Evolutionary conservation across 2,329 filamentous ascomycete species (phyloP), one percentile per base, ranked within the genome.

Genomic region (Phoma sp.): DNA sequence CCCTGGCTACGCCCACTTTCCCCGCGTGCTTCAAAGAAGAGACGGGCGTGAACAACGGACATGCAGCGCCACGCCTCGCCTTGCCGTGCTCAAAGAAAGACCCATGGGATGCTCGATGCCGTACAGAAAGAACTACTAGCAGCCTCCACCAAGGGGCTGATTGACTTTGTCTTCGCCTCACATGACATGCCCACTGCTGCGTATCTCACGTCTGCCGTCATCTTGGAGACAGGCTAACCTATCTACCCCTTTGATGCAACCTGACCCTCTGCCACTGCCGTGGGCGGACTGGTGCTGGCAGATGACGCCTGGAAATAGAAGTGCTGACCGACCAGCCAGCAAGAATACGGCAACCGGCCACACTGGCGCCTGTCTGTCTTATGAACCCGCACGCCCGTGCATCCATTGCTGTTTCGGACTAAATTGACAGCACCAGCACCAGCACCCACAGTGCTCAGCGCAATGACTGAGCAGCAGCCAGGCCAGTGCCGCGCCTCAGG

Each of bases 401-500:
- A 48, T 52, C 46, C 37, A 55, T 49, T 58, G 53, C 53, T 29
- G 54, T 53, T 54, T 53, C 54, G 53, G 29, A 55, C 59, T 57
- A 59, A 43, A 60, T 53, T 57, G 49, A 38, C 32, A 22, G 41
- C 46, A 41, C 46, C 46, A 46, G 39, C 41, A 40, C 24, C 32
- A n/a, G 41, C 46, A 41, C 46, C 46, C 52, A 40, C 41, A 40
- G 30, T 49, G 30, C 36, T 46, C 35, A 48, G 36, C 40, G 41
- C 41, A 32, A 30, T 53, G 50, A 53, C 50, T 47, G 30, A 42
- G 37, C 29, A 52, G 49, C 32, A 52, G 37, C 37, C 49, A 49
- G 24, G 30, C 51, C 35, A 14, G n/a, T 18, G 18, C 18, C 18
- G 18, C 18, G 18, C 18, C 18, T 18, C 18, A 18, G 18, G 18